Evolutionary conservation across 495 filamentous ascomycete genomes (phyloP).

Genomic region (Astrothelium subdiscretum): DNA sequence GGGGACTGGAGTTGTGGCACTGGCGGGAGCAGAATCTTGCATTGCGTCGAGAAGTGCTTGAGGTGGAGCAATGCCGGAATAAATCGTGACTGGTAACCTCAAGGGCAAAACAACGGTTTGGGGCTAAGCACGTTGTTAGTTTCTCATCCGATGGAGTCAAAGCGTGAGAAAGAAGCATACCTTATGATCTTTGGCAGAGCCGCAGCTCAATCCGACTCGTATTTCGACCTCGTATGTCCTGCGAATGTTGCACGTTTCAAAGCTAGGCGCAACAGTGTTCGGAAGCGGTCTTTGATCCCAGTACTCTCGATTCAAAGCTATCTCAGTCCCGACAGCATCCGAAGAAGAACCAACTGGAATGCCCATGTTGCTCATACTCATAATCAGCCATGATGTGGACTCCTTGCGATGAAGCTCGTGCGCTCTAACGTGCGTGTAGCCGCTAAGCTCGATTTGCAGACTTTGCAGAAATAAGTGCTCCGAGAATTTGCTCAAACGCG

Average conservation of each 20-base stretch:
- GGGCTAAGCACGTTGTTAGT: conserved; percentile 30
- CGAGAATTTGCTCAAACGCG: conserved; percentile 52
- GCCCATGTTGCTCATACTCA: conserved; percentile 55
- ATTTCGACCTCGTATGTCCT: conserved; percentile 76
- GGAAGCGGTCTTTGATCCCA: conserved; percentile 65
- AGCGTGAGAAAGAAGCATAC: conserved; percentile 26
- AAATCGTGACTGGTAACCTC: conserved; percentile 66
- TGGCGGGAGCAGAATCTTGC: conserved; percentile 21
- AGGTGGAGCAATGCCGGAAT: conserved; percentile 83
- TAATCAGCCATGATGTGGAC: conserved; percentile 53
- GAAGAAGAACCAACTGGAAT: conserved; percentile 46
- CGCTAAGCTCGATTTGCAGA: conserved; percentile 69
- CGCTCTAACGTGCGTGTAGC: conserved; percentile 64
- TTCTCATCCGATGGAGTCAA: neutral
- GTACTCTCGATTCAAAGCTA: conserved; percentile 48
- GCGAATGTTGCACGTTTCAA: conserved; percentile 78
- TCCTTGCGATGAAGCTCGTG: conserved; percentile 58
- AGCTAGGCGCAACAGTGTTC: conserved; percentile 72
- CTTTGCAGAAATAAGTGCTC: conserved; percentile 62
- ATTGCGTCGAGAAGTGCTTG: conserved; percentile 60
- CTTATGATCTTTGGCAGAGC: conserved; percentile 21
- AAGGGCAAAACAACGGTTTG: conserved; percentile 66
- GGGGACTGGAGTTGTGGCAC: conserved; percentile 11
- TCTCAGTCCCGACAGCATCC: conserved; percentile 53
- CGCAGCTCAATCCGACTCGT: conserved; percentile 58